phyloP scores from a whole-genome alignment of 176 grass and related monocot species.

The Elymus sibiricus region DNA sequence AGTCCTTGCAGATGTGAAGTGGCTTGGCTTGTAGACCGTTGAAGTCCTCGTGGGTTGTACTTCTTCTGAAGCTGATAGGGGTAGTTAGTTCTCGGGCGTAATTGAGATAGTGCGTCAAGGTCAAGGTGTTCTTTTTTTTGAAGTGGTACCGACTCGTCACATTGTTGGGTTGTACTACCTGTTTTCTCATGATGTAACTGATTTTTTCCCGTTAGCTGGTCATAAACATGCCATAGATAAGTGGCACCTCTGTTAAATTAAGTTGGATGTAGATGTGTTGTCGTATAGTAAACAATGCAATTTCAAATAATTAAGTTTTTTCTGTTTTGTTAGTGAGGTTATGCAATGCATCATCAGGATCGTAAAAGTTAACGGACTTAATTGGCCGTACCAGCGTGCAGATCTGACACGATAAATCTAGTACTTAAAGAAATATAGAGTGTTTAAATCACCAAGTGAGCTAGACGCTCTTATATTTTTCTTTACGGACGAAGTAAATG shows the following conservation, averaged over 20 bases:
- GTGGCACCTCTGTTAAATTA: not conserved
- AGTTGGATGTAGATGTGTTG: constrained; percentile 20
- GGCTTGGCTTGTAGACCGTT: constrained; percentile 20
- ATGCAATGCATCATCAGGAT: not conserved
- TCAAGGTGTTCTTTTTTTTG: not conserved
- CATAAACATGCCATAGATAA: constrained; percentile 9
- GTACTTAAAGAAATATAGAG: no score
- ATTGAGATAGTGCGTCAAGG: not conserved
- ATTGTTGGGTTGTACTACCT: constrained; percentile 36
- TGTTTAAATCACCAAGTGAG: no score
- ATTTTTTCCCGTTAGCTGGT: constrained; percentile 14
- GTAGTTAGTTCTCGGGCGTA: not conserved
- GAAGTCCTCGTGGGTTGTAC: not conserved
- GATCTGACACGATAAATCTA: no score
- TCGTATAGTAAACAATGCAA: constrained; percentile 13
- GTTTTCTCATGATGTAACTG: constrained; percentile 8
- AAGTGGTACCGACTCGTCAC: not conserved
- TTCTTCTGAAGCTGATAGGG: constrained; percentile 3
- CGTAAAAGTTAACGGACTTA: not conserved
- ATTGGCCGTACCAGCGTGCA: not conserved
- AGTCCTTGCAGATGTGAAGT: not conserved
- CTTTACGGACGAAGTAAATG: no score
- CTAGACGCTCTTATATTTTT: no score
- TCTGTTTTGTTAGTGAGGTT: not conserved
- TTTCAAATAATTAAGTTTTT: not conserved